Percentiles rank a stretch among this genome's conserved stretches.
These are phyloP conservation scores for Rutstroemia sp. DNA, from an alignment of 2,329 filamentous ascomycete species.

Conservation along the genomic window DNA sequence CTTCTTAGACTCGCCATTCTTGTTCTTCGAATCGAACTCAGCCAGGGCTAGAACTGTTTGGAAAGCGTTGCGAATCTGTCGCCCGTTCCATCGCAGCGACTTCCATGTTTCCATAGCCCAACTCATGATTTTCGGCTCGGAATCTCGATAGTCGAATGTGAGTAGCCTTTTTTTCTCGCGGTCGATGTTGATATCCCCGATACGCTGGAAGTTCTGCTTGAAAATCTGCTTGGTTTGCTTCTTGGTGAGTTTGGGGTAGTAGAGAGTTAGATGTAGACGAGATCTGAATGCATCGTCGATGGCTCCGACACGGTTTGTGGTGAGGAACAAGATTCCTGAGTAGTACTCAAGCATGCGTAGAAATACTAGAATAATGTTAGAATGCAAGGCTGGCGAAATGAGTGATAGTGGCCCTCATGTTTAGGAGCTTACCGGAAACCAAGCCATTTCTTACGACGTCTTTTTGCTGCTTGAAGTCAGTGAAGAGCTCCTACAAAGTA, in stretches of 20 bases:
- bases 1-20: neutral
- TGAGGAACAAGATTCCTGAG: conserved; percentile 34
- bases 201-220: too few species aligned
- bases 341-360: conserved; percentile 35
- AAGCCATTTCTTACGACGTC: conserved; percentile 43
- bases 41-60: conserved; percentile 28
- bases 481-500: too few species aligned
- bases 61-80: conserved; percentile 29
- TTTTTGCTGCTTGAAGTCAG: conserved; percentile 20
- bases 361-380: conserved; percentile 15
- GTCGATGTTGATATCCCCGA: too few species aligned
- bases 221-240: too few species aligned
- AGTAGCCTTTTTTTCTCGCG: too few species aligned
- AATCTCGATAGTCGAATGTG: too few species aligned
- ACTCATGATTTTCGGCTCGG: too few species aligned
- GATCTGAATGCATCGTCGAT: conserved; percentile 33
- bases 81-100: conserved; percentile 19
- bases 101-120: too few species aligned
- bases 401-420: too few species aligned
- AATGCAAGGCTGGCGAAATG: too few species aligned
- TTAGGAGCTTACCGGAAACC: conserved; percentile 20
- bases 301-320: conserved; percentile 31
- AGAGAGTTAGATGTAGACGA: conserved; percentile 28
- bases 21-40: conserved; percentile 14
- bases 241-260: conserved; percentile 16